Percentiles rank a stretch among this genome's conserved stretches.
Conservation (phyloP, 2,329 filamentous ascomycete genomes). For the Talaromyces sp. region DNA sequence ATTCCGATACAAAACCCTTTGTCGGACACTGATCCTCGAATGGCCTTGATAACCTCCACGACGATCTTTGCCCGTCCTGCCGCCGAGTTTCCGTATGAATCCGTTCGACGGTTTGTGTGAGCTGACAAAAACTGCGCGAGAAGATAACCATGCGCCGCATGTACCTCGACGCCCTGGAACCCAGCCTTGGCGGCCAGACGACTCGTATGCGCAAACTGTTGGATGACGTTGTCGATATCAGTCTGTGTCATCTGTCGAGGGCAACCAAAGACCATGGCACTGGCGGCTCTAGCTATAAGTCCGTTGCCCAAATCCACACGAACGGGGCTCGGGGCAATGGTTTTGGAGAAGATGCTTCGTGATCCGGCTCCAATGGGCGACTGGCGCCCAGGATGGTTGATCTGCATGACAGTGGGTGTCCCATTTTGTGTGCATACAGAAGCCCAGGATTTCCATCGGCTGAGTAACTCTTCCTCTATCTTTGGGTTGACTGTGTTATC, state of each 20-base stretch:
- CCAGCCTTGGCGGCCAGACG: slow-evolving; percentile 46
- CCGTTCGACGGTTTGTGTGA: slow-evolving; percentile 44
- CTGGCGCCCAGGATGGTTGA: slow-evolving; percentile 44
- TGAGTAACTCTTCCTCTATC: slow-evolving; percentile 13
- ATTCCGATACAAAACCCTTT: slow-evolving; percentile 43
- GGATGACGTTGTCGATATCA: slow-evolving; percentile 53
- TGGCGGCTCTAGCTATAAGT: slow-evolving; percentile 30
- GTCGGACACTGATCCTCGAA: slow-evolving; percentile 37
- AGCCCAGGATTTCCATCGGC: slow-evolving; percentile 26
- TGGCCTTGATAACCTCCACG: slow-evolving; percentile 41
- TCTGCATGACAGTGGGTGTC: slow-evolving; percentile 40
- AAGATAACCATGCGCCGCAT: slow-evolving; percentile 51
- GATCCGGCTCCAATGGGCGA: slow-evolving; percentile 37
- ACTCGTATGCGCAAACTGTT: slow-evolving; percentile 52
- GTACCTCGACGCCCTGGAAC: slow-evolving; percentile 52
- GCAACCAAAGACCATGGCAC: slow-evolving; percentile 37
- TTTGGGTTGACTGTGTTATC: slow-evolving; percentile 20
- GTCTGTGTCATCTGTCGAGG: slow-evolving; percentile 53
- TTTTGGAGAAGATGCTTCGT: slow-evolving; percentile 24
- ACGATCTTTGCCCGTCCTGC: slow-evolving; percentile 45
- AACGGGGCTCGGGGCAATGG: slow-evolving; percentile 36
- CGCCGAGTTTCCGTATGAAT: slow-evolving; percentile 45
- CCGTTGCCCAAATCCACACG: slow-evolving; percentile 37
- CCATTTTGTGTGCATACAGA: slow-evolving; percentile 30
- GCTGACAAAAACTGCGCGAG: slow-evolving; percentile 36